Base-by-base conservation (phyloP, 164 flowering plant species). In the Aristolochia fimbriata region DNA sequence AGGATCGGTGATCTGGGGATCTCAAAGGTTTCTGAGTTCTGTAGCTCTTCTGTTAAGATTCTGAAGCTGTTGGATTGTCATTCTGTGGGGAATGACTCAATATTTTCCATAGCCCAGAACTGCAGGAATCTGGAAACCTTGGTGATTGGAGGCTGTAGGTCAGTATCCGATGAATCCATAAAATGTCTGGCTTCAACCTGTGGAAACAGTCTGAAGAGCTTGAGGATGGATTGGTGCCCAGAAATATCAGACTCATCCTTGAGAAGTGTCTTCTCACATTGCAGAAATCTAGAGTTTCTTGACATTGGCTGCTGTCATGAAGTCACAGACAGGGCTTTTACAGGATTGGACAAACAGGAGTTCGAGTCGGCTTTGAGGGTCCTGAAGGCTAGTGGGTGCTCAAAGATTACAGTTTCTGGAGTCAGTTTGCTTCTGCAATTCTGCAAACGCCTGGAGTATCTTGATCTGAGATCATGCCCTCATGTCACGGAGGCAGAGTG, bases 181-280 rank as follows among this genome's bases (percentile, higher is more conserved):
- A 78, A 68, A 63, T 71, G 70, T 3, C 71, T 94, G 61, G 93
- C 86, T 30, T 12, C 61, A 43, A 63, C 83, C 19, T 86, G 88
- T 70, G 66, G 33, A 45, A 48, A 66, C 15, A 86, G 77, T 68
- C 80, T 94, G 25, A 88, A 76, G 73, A 74, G 60, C 64, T 71
- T 94, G 60, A 73, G 82, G 52, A 88, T 94, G 96, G 96, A 85
- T 64, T 88, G 96, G 95, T 94, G 99, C 70, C 43, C 77, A 56
- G 85, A 84, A 57, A 66, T 91, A 47, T 74, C 97, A 4, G 99
- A 88, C 56, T 64, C 80, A 62, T 76, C 96, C 24, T 54, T 94
- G 56, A 79, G 73, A 62, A 79, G 72, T 62, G 65, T 94, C 21
- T 61, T 94, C 20, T 63, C 68, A 9, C 62, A 74, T 20, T 94